Base-by-base conservation (phyloP, 2,329 filamentous ascomycete genomes). In the Cladobotryum mycophilum region DNA sequence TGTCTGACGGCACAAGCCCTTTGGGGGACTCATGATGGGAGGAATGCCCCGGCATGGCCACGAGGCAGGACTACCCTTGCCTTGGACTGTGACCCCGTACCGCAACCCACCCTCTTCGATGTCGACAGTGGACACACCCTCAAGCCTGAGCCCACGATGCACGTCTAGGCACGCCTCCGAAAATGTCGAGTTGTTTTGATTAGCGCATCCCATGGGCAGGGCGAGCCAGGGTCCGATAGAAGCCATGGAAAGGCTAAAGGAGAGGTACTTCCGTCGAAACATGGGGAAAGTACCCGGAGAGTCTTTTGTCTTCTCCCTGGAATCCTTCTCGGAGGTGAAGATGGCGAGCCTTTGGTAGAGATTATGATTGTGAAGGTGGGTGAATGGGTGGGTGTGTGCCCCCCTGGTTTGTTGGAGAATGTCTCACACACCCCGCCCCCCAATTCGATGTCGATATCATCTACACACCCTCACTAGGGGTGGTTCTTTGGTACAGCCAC, bases 1-100 rank as follows among this genome's bases (percentile, higher is more conserved):
- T 61, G 59, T 61, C 46, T 44, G 35, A 33, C 22, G 41, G 41
- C 45, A 41, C 36, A 45, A 44, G 30, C 44, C 46, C 35, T 36
- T 43, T 48, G 46, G 9, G 42, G 49, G 17, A n/a, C 49, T 15
- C 12, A n/a, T 34, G n/a, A 40, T 18, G 37, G 37, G 14, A 40
- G 37, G 37, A 40, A 40, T n/a, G 17, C n/a, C 37, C 37, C 17
- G 14, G 37, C 37, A 40, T 40, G 37, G 37, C 37, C 37, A 40
- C 37, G n/a, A 15, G 37, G 17, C 17, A n/a, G 37, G n/a, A 18
- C n/a, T 18, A 40, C 37, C 37, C 37, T 15, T 40, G 37, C n/a
- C 37, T 15, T 6, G 37, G 7, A n/a, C n/a, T 30, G 25, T 30
- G 25, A 30, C 25, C 4, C 25, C 9, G 25, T 30, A 30, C 25